Conservation (phyloP, 129 eudicot genomes). For the Arctium minus region DNA sequence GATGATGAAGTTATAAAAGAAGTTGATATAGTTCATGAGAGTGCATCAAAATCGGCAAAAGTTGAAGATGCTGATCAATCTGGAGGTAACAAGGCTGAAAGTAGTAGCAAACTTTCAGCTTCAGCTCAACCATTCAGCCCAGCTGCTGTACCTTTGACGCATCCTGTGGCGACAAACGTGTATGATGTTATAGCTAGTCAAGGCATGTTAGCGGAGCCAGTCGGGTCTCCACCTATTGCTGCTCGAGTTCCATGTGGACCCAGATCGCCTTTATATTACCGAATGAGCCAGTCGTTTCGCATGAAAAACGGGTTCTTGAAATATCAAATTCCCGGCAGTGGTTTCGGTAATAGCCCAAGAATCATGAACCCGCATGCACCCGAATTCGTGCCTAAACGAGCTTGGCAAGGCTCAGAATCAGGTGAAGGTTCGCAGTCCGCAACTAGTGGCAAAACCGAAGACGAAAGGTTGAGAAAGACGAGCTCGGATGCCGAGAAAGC, state of each 20-base stretch:
- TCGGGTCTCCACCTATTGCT: constrained; percentile 80
- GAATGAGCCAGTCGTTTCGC: constrained; percentile 52
- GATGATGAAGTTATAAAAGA: constrained; percentile 52
- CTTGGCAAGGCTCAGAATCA: constrained; percentile 44
- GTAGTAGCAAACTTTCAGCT: constrained; percentile 87
- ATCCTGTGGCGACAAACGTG: constrained; percentile 41
- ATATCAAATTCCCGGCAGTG: constrained; percentile 53
- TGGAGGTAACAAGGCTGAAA: constrained; percentile 40
- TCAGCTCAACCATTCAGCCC: constrained; percentile 93
- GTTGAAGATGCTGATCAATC: constrained; percentile 24
- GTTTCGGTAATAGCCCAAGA: constrained; percentile 41
- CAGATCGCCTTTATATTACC: constrained; percentile 75
- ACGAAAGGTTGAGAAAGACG: constrained; percentile 43
- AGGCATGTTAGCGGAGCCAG: constrained; percentile 69
- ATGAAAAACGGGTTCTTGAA: constrained; percentile 56
- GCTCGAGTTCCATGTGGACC: constrained; percentile 98
- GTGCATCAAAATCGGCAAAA: constrained; percentile 22
- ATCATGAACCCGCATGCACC: constrained; percentile 98
- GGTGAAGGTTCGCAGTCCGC: constrained; percentile 37
- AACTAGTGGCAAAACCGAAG: constrained; percentile 34
- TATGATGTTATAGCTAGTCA: constrained; percentile 63
- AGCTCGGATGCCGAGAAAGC: constrained; percentile 80
- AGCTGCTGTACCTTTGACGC: constrained; percentile 48
- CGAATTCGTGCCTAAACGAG: constrained; percentile 75
- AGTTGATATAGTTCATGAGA: constrained; percentile 39